Evolutionary conservation across 352 stramenopile species (phyloP).

Genomic region (Phytophthora chlamydospora): DNA sequence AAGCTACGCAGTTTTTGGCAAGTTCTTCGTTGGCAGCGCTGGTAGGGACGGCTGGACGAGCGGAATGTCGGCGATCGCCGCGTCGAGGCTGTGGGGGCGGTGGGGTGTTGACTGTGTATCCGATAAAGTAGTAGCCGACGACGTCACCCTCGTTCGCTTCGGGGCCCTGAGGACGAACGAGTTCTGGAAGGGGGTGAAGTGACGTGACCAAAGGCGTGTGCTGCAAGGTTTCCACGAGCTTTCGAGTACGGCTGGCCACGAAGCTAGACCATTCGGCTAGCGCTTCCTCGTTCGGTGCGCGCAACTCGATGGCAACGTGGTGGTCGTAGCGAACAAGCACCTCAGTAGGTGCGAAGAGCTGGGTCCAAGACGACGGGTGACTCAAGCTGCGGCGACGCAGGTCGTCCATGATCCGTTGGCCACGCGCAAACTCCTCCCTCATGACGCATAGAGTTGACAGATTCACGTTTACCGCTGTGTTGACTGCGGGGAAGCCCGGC

Average conservation of each 20-base stretch:
- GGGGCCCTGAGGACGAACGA: conserved; percentile 42
- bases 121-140: conserved; percentile 75
- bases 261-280: conserved; percentile 77
- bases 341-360: conserved; percentile 78
- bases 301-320: conserved; percentile 74
- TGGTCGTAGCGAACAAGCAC: conserved; percentile 87
- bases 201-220: conserved; percentile 61
- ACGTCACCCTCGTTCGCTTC: conserved; percentile 12
- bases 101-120: conserved; percentile 52
- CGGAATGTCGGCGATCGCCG: conserved; percentile 19
- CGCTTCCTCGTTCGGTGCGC: conserved; percentile 58
- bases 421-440: conserved; percentile 75
- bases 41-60: background rate
- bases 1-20: conserved; percentile 51
- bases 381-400: conserved; percentile 66
- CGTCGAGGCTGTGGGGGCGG: conserved; percentile 8
- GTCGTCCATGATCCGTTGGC: conserved; percentile 79
- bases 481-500: conserved; percentile 81
- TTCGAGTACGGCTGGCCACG: conserved; percentile 81
- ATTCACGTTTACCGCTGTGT: conserved; percentile 88
- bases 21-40: conserved; percentile 37
- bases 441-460: conserved; percentile 76
- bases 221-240: conserved; percentile 84
- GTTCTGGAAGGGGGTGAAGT: conserved; percentile 76
- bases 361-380: conserved; percentile 71